Conservation (phyloP, 805 yeast genomes). For the Myxozyma kluyveri region DNA sequence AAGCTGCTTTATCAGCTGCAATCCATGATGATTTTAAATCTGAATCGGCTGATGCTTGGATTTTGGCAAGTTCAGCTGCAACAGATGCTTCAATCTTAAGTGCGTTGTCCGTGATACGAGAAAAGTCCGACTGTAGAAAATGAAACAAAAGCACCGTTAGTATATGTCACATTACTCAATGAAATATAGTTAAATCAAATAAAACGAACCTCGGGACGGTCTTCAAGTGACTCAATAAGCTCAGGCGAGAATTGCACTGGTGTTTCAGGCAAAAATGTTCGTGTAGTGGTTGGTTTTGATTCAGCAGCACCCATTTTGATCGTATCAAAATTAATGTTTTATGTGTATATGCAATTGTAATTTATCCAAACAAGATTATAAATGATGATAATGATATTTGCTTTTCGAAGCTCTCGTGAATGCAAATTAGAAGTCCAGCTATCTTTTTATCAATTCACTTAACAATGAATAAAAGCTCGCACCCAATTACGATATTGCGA, state of each 20-base stretch:
- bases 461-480: no score
- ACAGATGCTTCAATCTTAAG: constrained; percentile 40
- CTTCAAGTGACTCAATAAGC: constrained; percentile 37
- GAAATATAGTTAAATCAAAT: no score
- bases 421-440: no score
- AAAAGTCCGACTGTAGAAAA: constrained; percentile 38
- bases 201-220: constrained; percentile 31
- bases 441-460: no score
- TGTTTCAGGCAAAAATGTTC: constrained; percentile 35
- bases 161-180: no score
- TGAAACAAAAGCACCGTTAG: not conserved
- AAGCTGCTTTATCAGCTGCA: constrained; percentile 8
- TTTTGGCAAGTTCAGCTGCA: constrained; percentile 36
- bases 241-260: constrained; percentile 38
- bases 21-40: constrained; percentile 29
- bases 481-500: no score
- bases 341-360: no score
- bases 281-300: constrained; percentile 15
- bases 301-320: constrained; percentile 28
- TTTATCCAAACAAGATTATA: no score
- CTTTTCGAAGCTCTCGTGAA: no score
- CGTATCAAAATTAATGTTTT: no score
- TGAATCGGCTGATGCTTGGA: constrained; percentile 35
- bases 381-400: no score
- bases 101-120: constrained; percentile 38